Conservation (phyloP, 2,329 filamentous ascomycete genomes). For the Paracamarosporium sp. region DNA sequence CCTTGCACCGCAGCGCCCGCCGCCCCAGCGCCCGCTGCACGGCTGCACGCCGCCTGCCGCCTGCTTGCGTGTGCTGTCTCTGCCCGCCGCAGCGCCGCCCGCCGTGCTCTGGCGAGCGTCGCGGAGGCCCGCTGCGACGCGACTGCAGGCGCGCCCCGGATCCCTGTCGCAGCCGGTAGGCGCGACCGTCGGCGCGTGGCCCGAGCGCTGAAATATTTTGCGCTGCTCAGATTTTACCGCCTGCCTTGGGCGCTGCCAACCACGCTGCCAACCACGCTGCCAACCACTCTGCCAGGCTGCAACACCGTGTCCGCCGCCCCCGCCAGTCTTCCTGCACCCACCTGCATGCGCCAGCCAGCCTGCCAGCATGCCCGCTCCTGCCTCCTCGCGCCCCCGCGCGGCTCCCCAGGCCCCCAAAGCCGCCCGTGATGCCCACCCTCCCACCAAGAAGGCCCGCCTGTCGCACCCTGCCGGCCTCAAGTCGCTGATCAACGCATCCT, state of each 20-base stretch:
- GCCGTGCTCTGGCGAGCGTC: neutral
- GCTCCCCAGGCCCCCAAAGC: constrained; percentile 22
- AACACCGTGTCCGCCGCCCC: constrained; percentile 12
- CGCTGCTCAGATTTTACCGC: constrained; percentile 28
- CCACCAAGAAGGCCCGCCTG: constrained; percentile 47
- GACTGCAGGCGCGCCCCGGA: neutral
- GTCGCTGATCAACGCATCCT: constrained; percentile 35
- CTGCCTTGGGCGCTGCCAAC: constrained; percentile 24
- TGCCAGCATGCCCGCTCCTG: constrained; percentile 41
- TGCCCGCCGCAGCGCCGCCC: neutral
- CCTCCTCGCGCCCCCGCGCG: constrained; percentile 33
- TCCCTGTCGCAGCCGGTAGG: constrained; percentile 2
- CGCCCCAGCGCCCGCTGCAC: neutral
- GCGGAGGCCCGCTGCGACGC: constrained; percentile 8
- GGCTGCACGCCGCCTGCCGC: constrained; percentile 5
- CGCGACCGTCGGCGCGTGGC: constrained; percentile 3
- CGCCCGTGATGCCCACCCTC: constrained; percentile 37
- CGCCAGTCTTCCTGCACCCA: constrained; percentile 14
- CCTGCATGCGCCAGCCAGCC: constrained; percentile 18
- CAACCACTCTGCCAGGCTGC: constrained; percentile 31
- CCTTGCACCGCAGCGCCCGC: neutral
- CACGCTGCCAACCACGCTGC: neutral
- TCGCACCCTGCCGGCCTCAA: constrained; percentile 40
- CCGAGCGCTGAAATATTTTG: constrained; percentile 19
- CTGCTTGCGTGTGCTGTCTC: neutral